phyloP scores from a whole-genome alignment of 768 basidiomycete genomes.

The Atractiella rhizophila region DNA sequence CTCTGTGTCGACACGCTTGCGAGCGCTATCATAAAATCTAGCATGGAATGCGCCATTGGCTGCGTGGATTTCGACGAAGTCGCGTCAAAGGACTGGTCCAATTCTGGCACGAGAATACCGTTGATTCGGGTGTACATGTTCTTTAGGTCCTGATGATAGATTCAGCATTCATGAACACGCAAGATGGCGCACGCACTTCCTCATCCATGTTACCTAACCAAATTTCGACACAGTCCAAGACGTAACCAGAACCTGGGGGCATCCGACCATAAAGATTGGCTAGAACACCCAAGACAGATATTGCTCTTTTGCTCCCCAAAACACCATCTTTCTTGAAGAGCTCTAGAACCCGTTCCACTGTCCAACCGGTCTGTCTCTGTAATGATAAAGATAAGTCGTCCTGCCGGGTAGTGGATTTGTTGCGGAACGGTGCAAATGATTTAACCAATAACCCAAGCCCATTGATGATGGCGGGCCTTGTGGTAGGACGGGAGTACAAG shows the following conservation, averaged over 20 bases:
- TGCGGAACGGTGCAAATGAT: too few relatives aligned
- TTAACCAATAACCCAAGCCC: conserved; percentile 60
- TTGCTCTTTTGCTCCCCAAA: conserved; percentile 49
- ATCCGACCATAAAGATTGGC: conserved; percentile 93
- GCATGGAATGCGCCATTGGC: conserved; percentile 29
- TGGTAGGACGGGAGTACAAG: conserved; percentile 63
- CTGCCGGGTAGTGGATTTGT: conserved; percentile 27
- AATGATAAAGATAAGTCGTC: too few relatives aligned
- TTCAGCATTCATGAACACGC: background rate
- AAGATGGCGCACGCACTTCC: conserved; percentile 26
- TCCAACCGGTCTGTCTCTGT: too few relatives aligned
- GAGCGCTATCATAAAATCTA: conserved; percentile 62
- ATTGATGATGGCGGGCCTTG: conserved; percentile 55
- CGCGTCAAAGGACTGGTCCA: conserved; percentile 22
- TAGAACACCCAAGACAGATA: conserved; percentile 81
- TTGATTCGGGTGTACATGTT: conserved; percentile 58
- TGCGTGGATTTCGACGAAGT: conserved; percentile 7
- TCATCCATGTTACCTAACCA: conserved; percentile 62
- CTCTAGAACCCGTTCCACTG: conserved; percentile 22
- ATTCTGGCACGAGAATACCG: conserved; percentile 39
- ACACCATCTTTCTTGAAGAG: conserved; percentile 34
- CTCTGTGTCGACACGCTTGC: too few relatives aligned
- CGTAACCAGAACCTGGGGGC: conserved; percentile 30
- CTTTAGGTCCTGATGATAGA: conserved; percentile 35
- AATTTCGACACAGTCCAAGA: conserved; percentile 66